Conservation (phyloP, 306 rosid species). For the Prunus mume region DNA sequence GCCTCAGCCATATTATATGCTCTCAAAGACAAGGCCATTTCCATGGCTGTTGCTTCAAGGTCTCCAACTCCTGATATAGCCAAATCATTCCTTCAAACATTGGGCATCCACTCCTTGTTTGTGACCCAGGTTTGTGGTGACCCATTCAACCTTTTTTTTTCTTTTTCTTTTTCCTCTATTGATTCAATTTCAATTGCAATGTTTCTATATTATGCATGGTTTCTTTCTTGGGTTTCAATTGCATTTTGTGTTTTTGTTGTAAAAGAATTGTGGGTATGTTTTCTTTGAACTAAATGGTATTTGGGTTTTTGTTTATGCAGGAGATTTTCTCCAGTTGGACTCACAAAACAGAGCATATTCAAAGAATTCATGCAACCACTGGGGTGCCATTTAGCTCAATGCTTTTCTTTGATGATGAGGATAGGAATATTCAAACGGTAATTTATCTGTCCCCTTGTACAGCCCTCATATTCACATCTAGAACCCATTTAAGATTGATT, state of each 20-base stretch:
- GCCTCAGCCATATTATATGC: constrained; percentile 59
- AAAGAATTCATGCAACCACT: constrained; percentile 51
- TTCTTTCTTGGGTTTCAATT: not conserved
- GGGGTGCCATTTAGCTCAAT: constrained; percentile 59
- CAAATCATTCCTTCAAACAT: constrained; percentile 47
- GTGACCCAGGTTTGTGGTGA: constrained; percentile 31
- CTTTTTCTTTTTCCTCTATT: not conserved
- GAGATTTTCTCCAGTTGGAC: constrained; percentile 64
- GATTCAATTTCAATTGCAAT: not conserved
- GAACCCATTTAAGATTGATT: not conserved
- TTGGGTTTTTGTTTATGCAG: constrained; percentile 28
- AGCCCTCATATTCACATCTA: not conserved
- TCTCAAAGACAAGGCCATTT: constrained; percentile 61
- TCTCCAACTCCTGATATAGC: constrained; percentile 79
- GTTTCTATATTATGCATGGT: not conserved
- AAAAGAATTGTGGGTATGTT: not conserved
- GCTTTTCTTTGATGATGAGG: constrained; percentile 78
- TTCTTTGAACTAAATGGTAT: not conserved
- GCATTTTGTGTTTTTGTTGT: not conserved
- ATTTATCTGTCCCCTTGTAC: not conserved
- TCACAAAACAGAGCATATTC: constrained; percentile 68
- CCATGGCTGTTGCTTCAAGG: constrained; percentile 82
- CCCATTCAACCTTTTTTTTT: not conserved
- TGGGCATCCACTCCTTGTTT: constrained; percentile 34
- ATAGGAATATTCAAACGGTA: constrained; percentile 67